Evolutionary conservation across 768 basidiomycete genomes (phyloP).

Genomic region (Auricularia auricula-judae): DNA sequence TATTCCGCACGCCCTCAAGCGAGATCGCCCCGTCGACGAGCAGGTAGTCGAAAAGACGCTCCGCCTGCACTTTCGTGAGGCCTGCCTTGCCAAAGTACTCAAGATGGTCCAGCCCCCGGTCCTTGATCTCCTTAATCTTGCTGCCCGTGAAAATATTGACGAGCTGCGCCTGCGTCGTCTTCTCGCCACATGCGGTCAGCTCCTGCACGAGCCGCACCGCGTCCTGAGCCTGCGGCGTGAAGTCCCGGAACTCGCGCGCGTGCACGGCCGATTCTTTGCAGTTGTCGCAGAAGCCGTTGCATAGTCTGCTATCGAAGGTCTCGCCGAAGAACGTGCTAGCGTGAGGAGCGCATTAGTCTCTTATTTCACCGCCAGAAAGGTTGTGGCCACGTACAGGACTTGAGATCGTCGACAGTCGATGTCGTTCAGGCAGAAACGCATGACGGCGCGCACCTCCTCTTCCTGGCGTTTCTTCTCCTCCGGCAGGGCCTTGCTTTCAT

Average conservation of each 20-base stretch:
- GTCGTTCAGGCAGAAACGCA: conserved; percentile 70
- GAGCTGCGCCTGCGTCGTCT: conserved; percentile 50
- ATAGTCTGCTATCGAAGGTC: conserved; percentile 54
- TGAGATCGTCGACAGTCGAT: conserved; percentile 81
- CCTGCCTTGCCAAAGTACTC: conserved; percentile 41
- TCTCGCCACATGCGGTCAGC: conserved; percentile 31
- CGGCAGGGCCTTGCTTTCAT: conserved; percentile 34
- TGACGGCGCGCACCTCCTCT: conserved; percentile 53
- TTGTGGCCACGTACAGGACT: conserved; percentile 39
- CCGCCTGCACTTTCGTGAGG: conserved; percentile 41
- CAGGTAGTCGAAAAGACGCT: conserved; percentile 54
- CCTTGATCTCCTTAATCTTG: conserved; percentile 33
- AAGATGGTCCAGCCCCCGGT: conserved; percentile 37
- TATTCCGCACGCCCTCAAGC: conserved; percentile 34
- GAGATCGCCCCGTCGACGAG: conserved; percentile 39
- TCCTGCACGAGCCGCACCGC: conserved; percentile 48
- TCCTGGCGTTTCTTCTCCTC: conserved; percentile 60
- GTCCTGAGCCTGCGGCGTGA: conserved; percentile 44
- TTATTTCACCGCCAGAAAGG: too few species aligned
- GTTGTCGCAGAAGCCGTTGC: conserved; percentile 71
- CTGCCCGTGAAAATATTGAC: conserved; percentile 58
- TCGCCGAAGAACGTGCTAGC: conserved; percentile 59
- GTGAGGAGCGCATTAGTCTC: too few species aligned
- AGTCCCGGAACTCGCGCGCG: conserved; percentile 33
- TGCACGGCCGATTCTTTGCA: conserved; percentile 46